These are phyloP conservation scores for Wolfiporia cocos DNA, from an alignment of 1,284 basidiomycete genomes.

Conservation along the genomic window DNA sequence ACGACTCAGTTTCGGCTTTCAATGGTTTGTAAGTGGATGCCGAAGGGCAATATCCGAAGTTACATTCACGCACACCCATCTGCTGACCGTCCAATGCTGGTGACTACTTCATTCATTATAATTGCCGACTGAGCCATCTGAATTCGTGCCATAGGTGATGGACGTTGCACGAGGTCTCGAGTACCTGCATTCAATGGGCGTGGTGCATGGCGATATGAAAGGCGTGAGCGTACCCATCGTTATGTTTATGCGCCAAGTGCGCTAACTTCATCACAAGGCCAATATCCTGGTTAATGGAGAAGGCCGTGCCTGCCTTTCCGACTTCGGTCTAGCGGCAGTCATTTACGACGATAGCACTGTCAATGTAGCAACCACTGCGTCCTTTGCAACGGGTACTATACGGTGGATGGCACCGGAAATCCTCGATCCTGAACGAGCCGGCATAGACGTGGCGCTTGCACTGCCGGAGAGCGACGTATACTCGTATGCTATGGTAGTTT, in stretches of 20 bases:
- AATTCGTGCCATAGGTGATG: slow-evolving; percentile 1
- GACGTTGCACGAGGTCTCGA: slow-evolving; percentile 8
- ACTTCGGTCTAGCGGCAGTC: slow-evolving; percentile 8
- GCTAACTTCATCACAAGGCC: neutral
- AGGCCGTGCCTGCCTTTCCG: slow-evolving; percentile 3
- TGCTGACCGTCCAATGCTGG: slow-evolving; percentile 3
- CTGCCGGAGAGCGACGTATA: slow-evolving; percentile 5
- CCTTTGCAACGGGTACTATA: slow-evolving; percentile 1
- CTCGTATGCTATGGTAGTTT: slow-evolving; percentile 7
- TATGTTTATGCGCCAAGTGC: neutral
- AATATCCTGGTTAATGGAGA: slow-evolving; percentile 7
- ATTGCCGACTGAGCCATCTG: neutral
- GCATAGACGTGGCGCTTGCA: neutral
- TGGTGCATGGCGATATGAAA: slow-evolving; percentile 10
- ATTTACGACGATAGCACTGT: slow-evolving; percentile 6
- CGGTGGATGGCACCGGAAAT: slow-evolving; percentile 11
- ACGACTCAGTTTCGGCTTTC: neutral
- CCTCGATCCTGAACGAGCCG: slow-evolving; percentile 3
- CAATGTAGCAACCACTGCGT: neutral
- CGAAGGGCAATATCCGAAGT: slow-evolving; percentile 3
- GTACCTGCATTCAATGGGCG: slow-evolving; percentile 6
- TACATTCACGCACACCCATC: slow-evolving; percentile 1
- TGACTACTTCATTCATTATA: neutral
- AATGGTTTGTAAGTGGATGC: slow-evolving; percentile 5
- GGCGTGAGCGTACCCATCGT: slow-evolving; percentile 1